Base-by-base conservation (phyloP, 2,329 filamentous ascomycete genomes). In the Cladobotryum protrusum region DNA sequence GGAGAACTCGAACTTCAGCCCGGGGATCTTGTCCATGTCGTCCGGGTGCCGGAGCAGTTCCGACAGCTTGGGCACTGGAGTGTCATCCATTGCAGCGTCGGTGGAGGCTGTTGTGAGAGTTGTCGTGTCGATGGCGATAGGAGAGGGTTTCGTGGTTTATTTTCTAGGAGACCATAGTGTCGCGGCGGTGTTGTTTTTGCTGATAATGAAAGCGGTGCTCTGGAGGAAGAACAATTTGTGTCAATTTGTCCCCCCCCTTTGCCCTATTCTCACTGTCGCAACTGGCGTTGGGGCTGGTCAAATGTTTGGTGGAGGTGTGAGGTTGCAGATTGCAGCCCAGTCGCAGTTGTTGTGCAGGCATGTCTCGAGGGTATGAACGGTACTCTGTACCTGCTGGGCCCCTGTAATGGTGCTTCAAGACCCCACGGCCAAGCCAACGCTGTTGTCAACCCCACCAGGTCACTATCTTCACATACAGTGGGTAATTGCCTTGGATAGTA, bases 31-130 rank as follows among this genome's bases (percentile, higher is more conserved):
- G 74, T 99, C 93, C 59, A 99, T 84, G 71, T 99, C 93, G 66
- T 99, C 93, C 3, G 93, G 89, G 65, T 96, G 90, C 63, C 90
- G 89, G 59, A 99, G 84, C 54, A 97, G 82, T 75, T 97, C 92
- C 58, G 90, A 83, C 67, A 99, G 84, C 76, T 91, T 91, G 67
- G 88, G 82, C 43, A 81, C 80, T 52, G 81, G 79, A 59, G 83
- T 79, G 74, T 81, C 86, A 58, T 71, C 68, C 68, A 71, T 71
- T 46, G 53, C 59, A 56, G 46, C 24, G 33, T 18, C 34, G 17
- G n/a, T 14, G 19, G 45, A 42, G 15, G 45, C 18, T 44, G 43
- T 39, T 24, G 29, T 17, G 14, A 49, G 14, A 13, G 17, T 19
- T n/a, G 37, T 19, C 11, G 37, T 9, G 24, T 29, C 6, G 24